Evolutionary conservation across 2,329 filamentous ascomycete species (phyloP), one percentile per base, ranked within the genome.

Genomic region (Alternaria sp.): DNA sequence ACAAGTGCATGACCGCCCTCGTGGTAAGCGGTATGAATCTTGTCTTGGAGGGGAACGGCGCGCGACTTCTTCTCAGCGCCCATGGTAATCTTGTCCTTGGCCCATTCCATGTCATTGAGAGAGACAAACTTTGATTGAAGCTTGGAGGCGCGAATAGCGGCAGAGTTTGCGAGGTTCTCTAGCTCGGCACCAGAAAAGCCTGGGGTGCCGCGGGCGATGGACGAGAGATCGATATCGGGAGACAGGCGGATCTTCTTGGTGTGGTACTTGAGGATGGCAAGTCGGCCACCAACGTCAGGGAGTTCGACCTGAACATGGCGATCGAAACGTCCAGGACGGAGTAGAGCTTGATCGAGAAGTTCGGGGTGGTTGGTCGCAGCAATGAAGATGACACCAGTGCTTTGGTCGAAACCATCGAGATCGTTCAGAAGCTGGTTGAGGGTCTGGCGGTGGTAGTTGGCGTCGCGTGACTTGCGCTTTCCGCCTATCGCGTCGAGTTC

Each of bases 21-120:
- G 75, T 97, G 93, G 74, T 96, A 97, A 1, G 93, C 93, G n/a
- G 94, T 97, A 85, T 93, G 90, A 70, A 95, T 87, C 82, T 96
- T 98, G 81, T 99, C 95, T 81, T 96, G 93, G 65, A 94, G 88
- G 43, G 91, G 91, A 57, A 99, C 94, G 57, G 97, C 87, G 81
- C 94, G 93, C 68, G 90, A 96, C 77, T 89, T 91, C 75, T 90
- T 89, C 81, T 99, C 95, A 3, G 94, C 92, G 38, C 95, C 95
- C 93, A 99, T 97, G 78, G 97, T 90, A 54, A 99, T 92, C 81
- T 95, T 95, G 82, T 99, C 95, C 81, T 96, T 98, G 58, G 95
- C 95, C 94, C 94, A 99, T 70, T 97, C 94, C 65, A 98, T 89
- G 74, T 98, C 93, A 34, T 86, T 80, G 78, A 93, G 90, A 12